These are phyloP conservation scores for Beauveria sp. DNA, from an alignment of 2,329 filamentous ascomycete species.

Conservation along the genomic window DNA sequence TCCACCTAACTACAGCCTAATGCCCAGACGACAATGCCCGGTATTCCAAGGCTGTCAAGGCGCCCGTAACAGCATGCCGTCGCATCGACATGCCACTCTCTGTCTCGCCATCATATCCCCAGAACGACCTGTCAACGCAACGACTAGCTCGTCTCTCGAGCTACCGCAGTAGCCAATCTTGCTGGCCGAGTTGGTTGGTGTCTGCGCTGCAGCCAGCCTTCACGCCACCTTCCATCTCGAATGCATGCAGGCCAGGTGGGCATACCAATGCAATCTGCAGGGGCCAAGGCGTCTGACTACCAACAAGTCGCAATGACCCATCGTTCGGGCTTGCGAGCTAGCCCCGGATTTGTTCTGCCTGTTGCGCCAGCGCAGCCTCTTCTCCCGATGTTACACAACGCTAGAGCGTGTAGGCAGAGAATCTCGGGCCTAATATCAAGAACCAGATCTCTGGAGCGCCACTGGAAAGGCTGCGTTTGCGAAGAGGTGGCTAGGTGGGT, in stretches of 20 bases:
- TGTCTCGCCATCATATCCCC: background rate
- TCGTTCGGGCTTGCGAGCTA: background rate
- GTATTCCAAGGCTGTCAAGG: conserved; percentile 1
- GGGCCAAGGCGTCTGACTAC: background rate
- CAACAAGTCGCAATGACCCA: background rate
- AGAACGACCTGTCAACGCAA: background rate
- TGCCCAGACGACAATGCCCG: background rate
- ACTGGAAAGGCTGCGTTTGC: background rate
- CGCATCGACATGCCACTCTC: conserved; percentile 2
- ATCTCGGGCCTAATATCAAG: background rate
- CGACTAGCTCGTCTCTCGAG: background rate
- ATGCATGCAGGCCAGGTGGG: conserved; percentile 7
- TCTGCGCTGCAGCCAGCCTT: background rate
- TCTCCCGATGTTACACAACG: background rate
- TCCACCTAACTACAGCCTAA: background rate
- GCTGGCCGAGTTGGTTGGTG: background rate
- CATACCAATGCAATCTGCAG: conserved; percentile 9
- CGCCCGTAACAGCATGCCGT: background rate
- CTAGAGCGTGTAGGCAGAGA: background rate
- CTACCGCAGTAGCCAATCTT: background rate
- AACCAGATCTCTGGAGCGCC: conserved; percentile 4
- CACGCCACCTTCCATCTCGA: conserved; percentile 8
- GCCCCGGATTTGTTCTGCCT: background rate
- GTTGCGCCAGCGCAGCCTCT: background rate
- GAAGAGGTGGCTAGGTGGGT: background rate